Evolutionary conservation across 2,329 filamentous ascomycete genomes (phyloP).

Genomic region (Colletotrichum cereale): DNA sequence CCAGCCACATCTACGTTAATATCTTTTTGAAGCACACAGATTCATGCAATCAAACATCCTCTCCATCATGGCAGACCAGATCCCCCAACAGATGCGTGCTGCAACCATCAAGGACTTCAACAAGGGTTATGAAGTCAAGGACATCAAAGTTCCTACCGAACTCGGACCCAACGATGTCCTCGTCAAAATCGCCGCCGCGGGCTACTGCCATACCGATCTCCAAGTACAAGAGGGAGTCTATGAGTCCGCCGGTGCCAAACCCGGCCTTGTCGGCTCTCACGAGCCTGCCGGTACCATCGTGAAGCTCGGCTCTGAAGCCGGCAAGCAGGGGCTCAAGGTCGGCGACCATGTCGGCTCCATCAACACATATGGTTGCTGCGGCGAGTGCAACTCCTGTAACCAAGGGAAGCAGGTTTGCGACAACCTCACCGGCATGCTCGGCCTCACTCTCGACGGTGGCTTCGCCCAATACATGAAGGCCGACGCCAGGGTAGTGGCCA

Average conservation of each 20-base stretch:
- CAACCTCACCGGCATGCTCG: slow-evolving; percentile 43
- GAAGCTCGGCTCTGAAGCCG: slow-evolving; percentile 61
- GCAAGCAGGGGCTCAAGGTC: slow-evolving; percentile 49
- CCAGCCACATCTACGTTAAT: neutral
- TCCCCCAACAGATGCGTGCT: slow-evolving; percentile 49
- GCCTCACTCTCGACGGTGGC: slow-evolving; percentile 44
- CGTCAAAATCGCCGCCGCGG: slow-evolving; percentile 41
- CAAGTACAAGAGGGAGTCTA: slow-evolving; percentile 39
- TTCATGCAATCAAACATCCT: neutral
- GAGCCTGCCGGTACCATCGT: slow-evolving; percentile 74
- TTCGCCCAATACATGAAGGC: slow-evolving; percentile 47
- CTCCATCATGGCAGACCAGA: slow-evolving; percentile 22
- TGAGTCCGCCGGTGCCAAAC: slow-evolving; percentile 42
- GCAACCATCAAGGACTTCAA: slow-evolving; percentile 45
- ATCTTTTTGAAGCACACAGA: neutral
- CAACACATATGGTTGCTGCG: slow-evolving; percentile 43
- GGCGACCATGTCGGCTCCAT: slow-evolving; percentile 67
- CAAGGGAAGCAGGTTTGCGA: slow-evolving; percentile 43
- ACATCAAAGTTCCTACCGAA: slow-evolving; percentile 37
- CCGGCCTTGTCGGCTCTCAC: slow-evolving; percentile 60
- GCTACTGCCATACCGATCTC: slow-evolving; percentile 43
- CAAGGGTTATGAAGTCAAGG: slow-evolving; percentile 35
- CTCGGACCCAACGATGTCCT: slow-evolving; percentile 41
- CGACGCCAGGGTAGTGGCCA: slow-evolving; percentile 44
- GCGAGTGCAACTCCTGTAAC: slow-evolving; percentile 43